These are phyloP conservation scores for Entomortierella chlamydospora DNA, from an alignment of 192 early-diverging fungal species.

Conservation along the genomic window DNA sequence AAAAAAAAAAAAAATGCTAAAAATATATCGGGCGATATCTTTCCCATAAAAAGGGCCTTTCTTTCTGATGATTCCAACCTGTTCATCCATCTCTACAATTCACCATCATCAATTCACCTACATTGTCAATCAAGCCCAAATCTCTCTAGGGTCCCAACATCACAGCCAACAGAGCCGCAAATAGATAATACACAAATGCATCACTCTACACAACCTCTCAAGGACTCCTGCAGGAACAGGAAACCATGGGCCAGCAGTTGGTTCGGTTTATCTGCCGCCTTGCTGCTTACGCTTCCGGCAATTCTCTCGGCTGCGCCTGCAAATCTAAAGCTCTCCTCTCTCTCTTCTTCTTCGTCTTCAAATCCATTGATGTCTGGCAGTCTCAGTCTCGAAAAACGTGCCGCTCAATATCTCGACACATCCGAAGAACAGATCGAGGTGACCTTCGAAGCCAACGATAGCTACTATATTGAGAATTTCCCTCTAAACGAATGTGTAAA, in stretches of 20 bases:
- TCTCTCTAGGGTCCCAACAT: no score
- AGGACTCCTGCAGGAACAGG: background rate
- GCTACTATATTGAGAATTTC: constrained; percentile 1
- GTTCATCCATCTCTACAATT: no score
- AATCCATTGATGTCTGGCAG: background rate
- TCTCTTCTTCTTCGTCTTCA: no score
- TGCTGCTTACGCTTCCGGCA: constrained; percentile 5
- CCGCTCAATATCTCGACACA: background rate
- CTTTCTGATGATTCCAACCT: no score
- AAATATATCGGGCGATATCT: no score
- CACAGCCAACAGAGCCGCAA: no score
- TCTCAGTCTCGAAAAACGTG: constrained; percentile 11
- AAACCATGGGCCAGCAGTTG: constrained; percentile 3
- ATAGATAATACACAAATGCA: no score
- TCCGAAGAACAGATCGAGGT: constrained; percentile 11
- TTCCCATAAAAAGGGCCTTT: no score
- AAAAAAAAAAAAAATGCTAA: no score
- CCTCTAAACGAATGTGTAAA: constrained; percentile 20
- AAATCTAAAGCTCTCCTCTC: no score
- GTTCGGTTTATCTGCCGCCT: background rate
- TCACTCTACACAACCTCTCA: background rate
- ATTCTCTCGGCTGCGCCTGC: constrained; percentile 20
- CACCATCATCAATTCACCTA: no score
- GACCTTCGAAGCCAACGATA: constrained; percentile 10
- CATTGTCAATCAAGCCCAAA: no score